Base-by-base conservation (phyloP, 192 early-diverging fungal species). In the Podila epicladia region DNA sequence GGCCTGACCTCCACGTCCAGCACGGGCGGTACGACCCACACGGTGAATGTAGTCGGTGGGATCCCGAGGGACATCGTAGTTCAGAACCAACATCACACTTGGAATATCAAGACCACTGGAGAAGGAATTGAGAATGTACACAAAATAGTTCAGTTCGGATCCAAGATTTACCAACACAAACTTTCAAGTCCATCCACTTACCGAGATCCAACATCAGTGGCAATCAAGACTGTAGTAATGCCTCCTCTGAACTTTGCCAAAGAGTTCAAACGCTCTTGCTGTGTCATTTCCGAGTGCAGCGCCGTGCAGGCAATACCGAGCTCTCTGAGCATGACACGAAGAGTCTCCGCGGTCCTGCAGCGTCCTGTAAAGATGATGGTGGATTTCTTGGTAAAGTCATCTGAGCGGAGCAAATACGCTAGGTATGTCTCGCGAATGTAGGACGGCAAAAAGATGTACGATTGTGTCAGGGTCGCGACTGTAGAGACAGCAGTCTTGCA, bases 21-120 rank as follows among this genome's bases (percentile, higher is more conserved):
- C 98, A 85, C 98, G 91, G 19, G 98, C 98, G 8, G 98, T 99
- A 85, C 98, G 94, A 61, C 98, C 98, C 7, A 99, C 96, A 35
- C 98, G 89, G 82, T 99, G 98, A 66, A 99, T 95, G 67, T 99
- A 99, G 78, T 97, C 97, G 50, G 96, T 94, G 9, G 97, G 93
- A 82, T 97, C 95, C 8, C 94, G 89, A 11, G 98, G 97, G 24
- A 99, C 89, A 75, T 99, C 95, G 84, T 94, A 97, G 70, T 99
- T 99, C 58, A 99, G 73, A 15, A 99, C 98, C 63, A 94, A 73
- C 57, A 96, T 87, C 4, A 99, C 98, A 0, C 92, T 89, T 11
- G 96, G 97, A 64, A 99, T 99, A 87, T 99, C 98, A 37, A 99
- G 86, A 75, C 98, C 98, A 89, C 97, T 90, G 73, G 45, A 51